Evolutionary conservation across 345 rosid genomes (phyloP).

Genomic region (Schrenkiella parvula): DNA sequence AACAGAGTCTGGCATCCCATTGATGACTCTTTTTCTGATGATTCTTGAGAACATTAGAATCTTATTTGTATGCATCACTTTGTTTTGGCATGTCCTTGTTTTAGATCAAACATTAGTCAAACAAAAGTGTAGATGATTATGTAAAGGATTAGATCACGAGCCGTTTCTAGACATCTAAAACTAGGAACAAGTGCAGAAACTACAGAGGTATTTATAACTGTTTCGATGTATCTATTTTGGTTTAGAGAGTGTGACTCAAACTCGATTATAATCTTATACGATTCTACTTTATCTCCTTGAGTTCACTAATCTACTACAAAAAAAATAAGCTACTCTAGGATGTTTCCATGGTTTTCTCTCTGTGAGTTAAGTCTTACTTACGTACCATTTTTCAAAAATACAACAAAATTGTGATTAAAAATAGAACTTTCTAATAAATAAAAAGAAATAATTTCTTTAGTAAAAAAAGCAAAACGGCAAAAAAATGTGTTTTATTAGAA

Average conservation of each 20-base stretch:
- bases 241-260: not conserved
- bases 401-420: too few relatives aligned
- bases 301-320: not conserved
- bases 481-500: too few relatives aligned
- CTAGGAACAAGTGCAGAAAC: not conserved
- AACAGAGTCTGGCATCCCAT: conserved; percentile 64
- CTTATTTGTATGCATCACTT: not conserved
- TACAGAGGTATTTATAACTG: not conserved
- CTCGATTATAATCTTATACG: not conserved
- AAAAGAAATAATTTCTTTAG: too few relatives aligned
- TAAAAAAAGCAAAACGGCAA: too few relatives aligned
- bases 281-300: not conserved
- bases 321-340: not conserved
- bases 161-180: too few relatives aligned
- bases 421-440: too few relatives aligned
- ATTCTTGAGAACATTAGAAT: not conserved
- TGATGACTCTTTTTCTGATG: conserved; percentile 44
- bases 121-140: not conserved
- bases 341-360: not conserved
- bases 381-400: too few relatives aligned
- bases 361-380: not conserved
- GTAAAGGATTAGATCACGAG: not conserved
- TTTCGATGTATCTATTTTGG: not conserved
- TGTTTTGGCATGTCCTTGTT: not conserved
- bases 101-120: not conserved